phyloP scores from a whole-genome alignment of 768 basidiomycete species.

The Lentinula raphanica region DNA sequence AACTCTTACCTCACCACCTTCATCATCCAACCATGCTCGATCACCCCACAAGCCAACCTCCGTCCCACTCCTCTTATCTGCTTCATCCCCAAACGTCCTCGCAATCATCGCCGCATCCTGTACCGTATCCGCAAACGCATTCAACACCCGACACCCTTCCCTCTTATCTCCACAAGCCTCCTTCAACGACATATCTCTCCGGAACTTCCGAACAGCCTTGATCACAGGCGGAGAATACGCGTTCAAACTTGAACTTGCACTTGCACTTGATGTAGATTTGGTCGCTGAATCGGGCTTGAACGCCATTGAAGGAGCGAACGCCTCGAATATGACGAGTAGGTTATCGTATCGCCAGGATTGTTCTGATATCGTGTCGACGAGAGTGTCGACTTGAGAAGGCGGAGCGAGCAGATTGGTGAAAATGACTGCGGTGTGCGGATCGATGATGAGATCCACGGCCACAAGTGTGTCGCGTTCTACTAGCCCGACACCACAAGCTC shows the following conservation, averaged over 20 bases:
- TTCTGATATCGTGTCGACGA: constrained; percentile 38
- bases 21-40: constrained; percentile 58
- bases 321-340: constrained; percentile 62
- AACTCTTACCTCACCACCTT: constrained; percentile 41
- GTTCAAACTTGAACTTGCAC: constrained; percentile 20
- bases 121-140: constrained; percentile 60
- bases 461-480: constrained; percentile 59
- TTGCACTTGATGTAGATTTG: too few relatives aligned
- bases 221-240: constrained; percentile 64
- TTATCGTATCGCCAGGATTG: constrained; percentile 61
- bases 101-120: constrained; percentile 51
- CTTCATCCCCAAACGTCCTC: constrained; percentile 55
- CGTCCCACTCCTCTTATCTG: constrained; percentile 39
- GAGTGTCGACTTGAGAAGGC: constrained; percentile 41
- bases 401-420: constrained; percentile 33
- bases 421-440: constrained; percentile 40
- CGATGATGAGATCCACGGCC: constrained; percentile 63
- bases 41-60: constrained; percentile 50
- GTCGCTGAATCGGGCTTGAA: constrained; percentile 20
- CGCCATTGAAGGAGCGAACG: constrained; percentile 46
- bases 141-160: constrained; percentile 35
- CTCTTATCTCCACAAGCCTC: constrained; percentile 55
- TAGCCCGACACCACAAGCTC: constrained; percentile 45
- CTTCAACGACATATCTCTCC: constrained; percentile 55
- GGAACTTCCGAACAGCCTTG: constrained; percentile 65